These are phyloP conservation scores for Aspergillus saccharolyticus DNA, from an alignment of 495 filamentous ascomycete genomes.

Conservation along the genomic window DNA sequence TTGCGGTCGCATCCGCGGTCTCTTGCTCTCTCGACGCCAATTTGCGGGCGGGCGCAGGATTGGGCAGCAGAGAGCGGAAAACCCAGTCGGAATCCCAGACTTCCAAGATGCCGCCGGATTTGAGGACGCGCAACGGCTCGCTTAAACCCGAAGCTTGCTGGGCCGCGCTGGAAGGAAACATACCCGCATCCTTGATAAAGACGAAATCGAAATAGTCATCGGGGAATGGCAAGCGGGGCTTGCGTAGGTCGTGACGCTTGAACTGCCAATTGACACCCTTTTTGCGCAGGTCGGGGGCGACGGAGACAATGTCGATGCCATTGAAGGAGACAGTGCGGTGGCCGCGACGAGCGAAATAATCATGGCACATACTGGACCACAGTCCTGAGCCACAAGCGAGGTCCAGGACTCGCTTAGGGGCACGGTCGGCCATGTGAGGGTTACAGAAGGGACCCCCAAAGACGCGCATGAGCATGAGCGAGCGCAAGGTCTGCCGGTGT, in stretches of 20 bases:
- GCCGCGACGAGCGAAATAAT: slow-evolving; percentile 62
- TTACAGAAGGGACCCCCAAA: slow-evolving; percentile 77
- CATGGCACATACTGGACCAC: slow-evolving; percentile 83
- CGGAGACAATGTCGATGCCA: slow-evolving; percentile 75
- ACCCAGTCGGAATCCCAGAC: slow-evolving; percentile 82
- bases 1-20: slow-evolving; percentile 59
- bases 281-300: slow-evolving; percentile 66
- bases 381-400: slow-evolving; percentile 83
- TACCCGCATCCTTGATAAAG: slow-evolving; percentile 80
- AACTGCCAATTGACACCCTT: slow-evolving; percentile 83
- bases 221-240: slow-evolving; percentile 69
- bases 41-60: slow-evolving; percentile 58
- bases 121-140: slow-evolving; percentile 72
- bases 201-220: slow-evolving; percentile 85
- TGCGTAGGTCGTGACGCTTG: slow-evolving; percentile 78
- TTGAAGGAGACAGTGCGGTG: slow-evolving; percentile 64
- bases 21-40: slow-evolving; percentile 54
- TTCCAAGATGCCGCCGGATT: slow-evolving; percentile 75
- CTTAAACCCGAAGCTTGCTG: slow-evolving; percentile 62
- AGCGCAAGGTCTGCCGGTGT: slow-evolving; percentile 80
- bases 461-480: slow-evolving; percentile 72
- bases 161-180: slow-evolving; percentile 57
- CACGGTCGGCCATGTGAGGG: slow-evolving; percentile 55
- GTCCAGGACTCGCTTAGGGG: slow-evolving; percentile 76
- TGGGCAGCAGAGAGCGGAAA: slow-evolving; percentile 69